Percentiles rank a stretch among this genome's conserved stretches.
These are phyloP conservation scores for Xylaria sp. DNA, from an alignment of 2,329 filamentous ascomycete species.

Conservation along the genomic window DNA sequence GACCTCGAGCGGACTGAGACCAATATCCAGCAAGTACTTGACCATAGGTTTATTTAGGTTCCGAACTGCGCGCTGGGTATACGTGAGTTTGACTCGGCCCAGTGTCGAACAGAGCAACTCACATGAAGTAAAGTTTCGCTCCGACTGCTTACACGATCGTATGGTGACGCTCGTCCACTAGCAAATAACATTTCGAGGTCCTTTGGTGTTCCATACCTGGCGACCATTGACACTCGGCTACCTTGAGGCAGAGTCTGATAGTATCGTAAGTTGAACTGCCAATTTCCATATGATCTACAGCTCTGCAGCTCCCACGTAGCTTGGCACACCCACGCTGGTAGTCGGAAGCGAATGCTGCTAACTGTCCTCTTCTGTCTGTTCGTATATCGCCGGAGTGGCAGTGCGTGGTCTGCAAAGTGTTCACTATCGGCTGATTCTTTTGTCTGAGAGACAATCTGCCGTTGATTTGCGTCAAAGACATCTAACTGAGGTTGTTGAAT, in stretches of 20 bases:
- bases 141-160: neutral
- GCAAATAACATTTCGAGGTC: constrained; percentile 16
- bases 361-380: neutral
- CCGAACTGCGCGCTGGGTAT: neutral
- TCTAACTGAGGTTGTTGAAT: neutral
- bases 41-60: neutral
- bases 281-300: constrained; percentile 20
- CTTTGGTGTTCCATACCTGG: neutral
- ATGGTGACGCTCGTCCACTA: constrained; percentile 24
- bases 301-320: constrained; percentile 24
- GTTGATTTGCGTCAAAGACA: neutral
- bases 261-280: constrained; percentile 19
- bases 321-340: constrained; percentile 11
- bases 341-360: neutral
- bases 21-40: constrained; percentile 12
- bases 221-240: constrained; percentile 1
- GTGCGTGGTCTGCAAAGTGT: neutral
- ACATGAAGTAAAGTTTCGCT: constrained; percentile 15
- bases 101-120: neutral
- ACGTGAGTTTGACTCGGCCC: neutral
- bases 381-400: neutral
- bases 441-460: neutral
- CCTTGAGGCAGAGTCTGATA: neutral
- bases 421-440: neutral
- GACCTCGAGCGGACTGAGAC: neutral